Conservation (phyloP, 208 protist species). For the Crithidia expoeki region DNA sequence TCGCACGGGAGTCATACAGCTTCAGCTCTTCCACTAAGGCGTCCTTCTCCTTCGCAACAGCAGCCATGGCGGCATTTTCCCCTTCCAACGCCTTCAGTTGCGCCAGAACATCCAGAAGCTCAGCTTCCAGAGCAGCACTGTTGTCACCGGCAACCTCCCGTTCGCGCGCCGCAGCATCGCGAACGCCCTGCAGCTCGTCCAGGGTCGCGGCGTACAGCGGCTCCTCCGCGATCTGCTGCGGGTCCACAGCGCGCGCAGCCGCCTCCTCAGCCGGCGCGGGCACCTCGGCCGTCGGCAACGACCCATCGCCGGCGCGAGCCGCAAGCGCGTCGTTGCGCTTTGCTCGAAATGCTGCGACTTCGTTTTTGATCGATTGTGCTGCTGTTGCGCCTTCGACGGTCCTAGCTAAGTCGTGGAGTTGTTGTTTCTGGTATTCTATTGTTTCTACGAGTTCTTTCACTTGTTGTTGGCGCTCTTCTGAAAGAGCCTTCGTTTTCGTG, state of each 20-base stretch:
- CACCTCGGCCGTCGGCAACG: neutral
- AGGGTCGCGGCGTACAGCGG: slow-evolving; percentile 25
- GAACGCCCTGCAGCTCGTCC: slow-evolving; percentile 28
- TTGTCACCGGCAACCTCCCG: neutral
- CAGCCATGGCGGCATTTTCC: slow-evolving; percentile 20
- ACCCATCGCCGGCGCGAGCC: neutral
- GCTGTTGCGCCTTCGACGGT: neutral
- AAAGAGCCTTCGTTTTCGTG: slow-evolving; percentile 5
- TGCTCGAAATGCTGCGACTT: neutral
- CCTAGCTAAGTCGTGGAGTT: neutral
- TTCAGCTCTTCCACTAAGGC: slow-evolving; percentile 20
- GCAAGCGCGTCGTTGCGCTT: slow-evolving; percentile 4
- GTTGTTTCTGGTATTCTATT: neutral
- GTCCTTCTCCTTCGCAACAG: slow-evolving; percentile 10
- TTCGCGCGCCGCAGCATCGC: no score
- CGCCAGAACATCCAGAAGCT: slow-evolving; percentile 31
- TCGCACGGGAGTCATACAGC: slow-evolving; percentile 23
- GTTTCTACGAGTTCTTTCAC: slow-evolving; percentile 1
- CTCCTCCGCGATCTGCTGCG: slow-evolving; percentile 11
- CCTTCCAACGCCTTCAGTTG: slow-evolving; percentile 33
- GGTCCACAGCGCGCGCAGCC: slow-evolving; percentile 1
- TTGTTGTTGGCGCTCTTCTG: slow-evolving; percentile 3
- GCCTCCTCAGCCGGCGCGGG: neutral
- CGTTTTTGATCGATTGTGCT: neutral
- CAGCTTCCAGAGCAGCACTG: slow-evolving; percentile 18